Base-by-base conservation (phyloP, 2,329 filamentous ascomycete genomes). In the Plectosphaerella sp. region DNA sequence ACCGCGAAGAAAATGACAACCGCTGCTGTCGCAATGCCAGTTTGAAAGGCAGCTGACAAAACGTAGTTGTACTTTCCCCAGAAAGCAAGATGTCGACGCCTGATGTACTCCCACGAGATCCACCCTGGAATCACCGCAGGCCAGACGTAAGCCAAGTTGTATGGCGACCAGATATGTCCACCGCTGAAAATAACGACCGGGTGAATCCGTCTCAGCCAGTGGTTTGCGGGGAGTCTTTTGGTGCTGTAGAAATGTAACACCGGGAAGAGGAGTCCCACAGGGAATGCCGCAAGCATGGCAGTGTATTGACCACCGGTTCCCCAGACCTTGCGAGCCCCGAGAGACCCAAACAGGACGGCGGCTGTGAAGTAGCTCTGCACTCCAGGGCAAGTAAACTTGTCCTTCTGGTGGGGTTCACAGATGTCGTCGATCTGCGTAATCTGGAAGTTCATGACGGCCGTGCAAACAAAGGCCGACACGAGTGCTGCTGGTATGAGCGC, bases 131-230 rank as follows among this genome's bases (percentile, higher is more conserved):
- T 71, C 10, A 75, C 70, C 4, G 69, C 67, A 0, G 71, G 73
- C 71, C 71, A 73, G 42, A 71, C 60, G 59, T 77, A 77, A 5
- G 64, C 63, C 35, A 77, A 47, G 57, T 74, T 77, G 57, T 67
- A 74, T 7, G 66, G 71, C 1, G 69, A 65, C 61, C 65, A 69
- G 37, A 51, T 52, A n/a, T 71, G 57, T 11, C 59, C 65, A 11
- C 69, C 70, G 28, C 59, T 61, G 51, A 72, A 59, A 50, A 73
- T 61, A 28, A 72, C 65, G 6, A 72, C 67, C 0, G 69, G 67
- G 54, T 74, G 72, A 6, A 71, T 58, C 51, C 74, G 67, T 20
- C 72, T 63, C n/a, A 72, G 53, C 52, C 64, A 60, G 10, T 58
- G 45, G 33, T 60, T 64, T 54, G 59, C 63, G 15, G 67, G 69